Conservation (phyloP, 768 basidiomycete species). For the Mycena olivaceomarginata region DNA sequence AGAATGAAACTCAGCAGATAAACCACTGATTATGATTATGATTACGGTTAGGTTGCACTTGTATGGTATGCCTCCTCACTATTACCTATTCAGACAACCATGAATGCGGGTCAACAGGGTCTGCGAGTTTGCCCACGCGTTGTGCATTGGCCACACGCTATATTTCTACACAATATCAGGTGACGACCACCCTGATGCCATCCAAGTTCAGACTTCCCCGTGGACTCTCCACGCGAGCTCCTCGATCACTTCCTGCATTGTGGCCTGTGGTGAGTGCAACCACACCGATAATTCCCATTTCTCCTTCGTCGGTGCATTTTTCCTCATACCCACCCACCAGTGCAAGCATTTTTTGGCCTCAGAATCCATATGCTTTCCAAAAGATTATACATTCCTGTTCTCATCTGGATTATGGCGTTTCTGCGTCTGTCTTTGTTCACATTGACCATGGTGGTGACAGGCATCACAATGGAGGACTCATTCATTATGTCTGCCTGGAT, state of each 20-base stretch:
- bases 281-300: no score
- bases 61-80: not conserved
- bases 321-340: constrained; percentile 9
- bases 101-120: no score
- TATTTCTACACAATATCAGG: no score
- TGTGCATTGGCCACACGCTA: no score
- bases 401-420: constrained; percentile 5
- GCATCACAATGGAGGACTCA: not conserved
- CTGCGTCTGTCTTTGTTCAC: not conserved
- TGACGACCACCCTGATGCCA: no score
- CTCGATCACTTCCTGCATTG: constrained; percentile 1
- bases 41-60: not conserved
- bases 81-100: no score
- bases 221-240: not conserved
- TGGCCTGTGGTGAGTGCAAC: constrained; percentile 1
- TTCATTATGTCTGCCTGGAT: not conserved
- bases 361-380: constrained; percentile 19
- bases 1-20: not conserved
- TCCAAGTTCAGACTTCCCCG: not conserved
- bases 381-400: constrained; percentile 18
- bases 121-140: no score
- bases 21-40: not conserved
- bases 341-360: constrained; percentile 24
- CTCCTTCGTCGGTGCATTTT: no score
- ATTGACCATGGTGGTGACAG: no score